Base-by-base conservation (phyloP, 2,329 filamentous ascomycete species). In the Microdochium trichocladiopsis region DNA sequence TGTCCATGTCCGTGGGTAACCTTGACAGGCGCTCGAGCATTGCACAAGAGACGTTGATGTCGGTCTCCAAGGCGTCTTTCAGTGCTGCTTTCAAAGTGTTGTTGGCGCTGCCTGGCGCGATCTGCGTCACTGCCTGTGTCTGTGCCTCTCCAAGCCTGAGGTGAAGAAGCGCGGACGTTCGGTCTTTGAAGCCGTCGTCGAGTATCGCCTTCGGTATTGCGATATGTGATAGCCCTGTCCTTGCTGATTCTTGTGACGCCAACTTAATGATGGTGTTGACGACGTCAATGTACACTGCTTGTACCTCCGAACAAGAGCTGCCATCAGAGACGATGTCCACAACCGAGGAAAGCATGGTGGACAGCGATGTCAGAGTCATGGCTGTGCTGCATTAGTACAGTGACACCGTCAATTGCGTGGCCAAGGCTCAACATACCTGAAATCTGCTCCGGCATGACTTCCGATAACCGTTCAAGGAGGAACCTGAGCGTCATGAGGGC, bases 401-500 rank as follows among this genome's bases (percentile, higher is more conserved):
- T 14, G 11, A 21, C 18, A 49, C 25, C 25, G 0, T 4, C 11
- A 2, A 3, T 16, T 14, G 10, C 3, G 22, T 47, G 4, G 4
- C 14, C 36, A 23, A 11, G 24, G 16, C 21, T 8, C 18, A 24
- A 61, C 73, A 66, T 68, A 78, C 76, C 68, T 23, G 64, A 63
- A 6, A 76, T 63, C 21, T 68, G 65, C 23, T 73, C 71, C 0
- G 66, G 65, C 56, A 74, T 70, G 10, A 81, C 70, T 47, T 78
- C 73, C 3, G 64, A 56, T 14, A 81, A 71, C 33, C 79, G 74
- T 55, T 83, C 79, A 25, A 86, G 61, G 2, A 84, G 67, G 56
- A 79, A 82, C 52, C 78, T 80, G 9, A 80, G 63, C 0, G 79
- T 74, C 50, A 86, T 60, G 1, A 87, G 69, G 2, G 75, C 68